Evolutionary conservation across 108 stramenopile species (phyloP).

Genomic region (Heterococcus sp.): DNA sequence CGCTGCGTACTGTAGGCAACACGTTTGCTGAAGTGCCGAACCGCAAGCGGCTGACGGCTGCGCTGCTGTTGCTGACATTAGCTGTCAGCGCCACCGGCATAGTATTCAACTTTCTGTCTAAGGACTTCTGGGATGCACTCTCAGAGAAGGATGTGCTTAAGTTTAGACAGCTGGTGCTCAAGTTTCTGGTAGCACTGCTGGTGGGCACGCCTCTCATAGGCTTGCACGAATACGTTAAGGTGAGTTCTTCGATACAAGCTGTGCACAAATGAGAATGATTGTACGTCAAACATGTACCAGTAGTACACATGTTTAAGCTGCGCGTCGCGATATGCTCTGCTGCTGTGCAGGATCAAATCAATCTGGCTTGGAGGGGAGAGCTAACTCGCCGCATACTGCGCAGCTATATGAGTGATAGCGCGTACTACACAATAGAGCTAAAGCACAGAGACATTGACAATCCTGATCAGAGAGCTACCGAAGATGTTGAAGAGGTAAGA

Average conservation of each 20-base stretch:
- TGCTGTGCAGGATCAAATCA: neutral
- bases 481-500: conserved; percentile 73
- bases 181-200: neutral
- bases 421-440: conserved; percentile 10
- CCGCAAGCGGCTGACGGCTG: neutral
- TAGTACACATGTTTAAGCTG: too few relatives aligned
- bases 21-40: neutral
- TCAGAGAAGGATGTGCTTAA: neutral
- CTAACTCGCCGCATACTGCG: neutral
- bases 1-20: neutral
- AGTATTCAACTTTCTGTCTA: neutral
- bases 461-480: conserved; percentile 86
- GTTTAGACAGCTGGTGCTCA: neutral
- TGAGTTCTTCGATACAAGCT: too few relatives aligned
- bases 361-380: neutral
- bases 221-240: neutral
- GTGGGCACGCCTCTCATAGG: neutral
- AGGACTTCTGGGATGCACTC: neutral
- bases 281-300: too few relatives aligned
- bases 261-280: too few relatives aligned
- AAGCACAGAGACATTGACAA: conserved; percentile 65
- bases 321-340: too few relatives aligned
- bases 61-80: neutral
- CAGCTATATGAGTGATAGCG: neutral
- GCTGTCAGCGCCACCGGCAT: neutral